Conservation (phyloP, 768 basidiomycete genomes). For the Megacollybia marginata region DNA sequence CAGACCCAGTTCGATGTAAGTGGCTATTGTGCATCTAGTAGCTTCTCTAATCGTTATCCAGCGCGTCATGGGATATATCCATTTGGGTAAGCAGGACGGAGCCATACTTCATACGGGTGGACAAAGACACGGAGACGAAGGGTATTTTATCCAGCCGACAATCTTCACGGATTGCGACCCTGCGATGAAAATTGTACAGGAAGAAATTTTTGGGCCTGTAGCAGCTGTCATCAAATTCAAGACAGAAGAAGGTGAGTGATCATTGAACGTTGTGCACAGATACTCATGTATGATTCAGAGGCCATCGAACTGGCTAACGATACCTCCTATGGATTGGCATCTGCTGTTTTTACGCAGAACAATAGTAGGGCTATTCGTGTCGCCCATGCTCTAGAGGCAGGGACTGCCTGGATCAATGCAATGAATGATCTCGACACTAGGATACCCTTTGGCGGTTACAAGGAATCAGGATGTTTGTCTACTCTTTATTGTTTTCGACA, state of each 20-base stretch:
- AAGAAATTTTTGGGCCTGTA: conserved; percentile 66
- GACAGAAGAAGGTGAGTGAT: conserved; percentile 26
- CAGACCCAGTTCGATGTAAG: conserved; percentile 39
- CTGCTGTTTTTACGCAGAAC: conserved; percentile 42
- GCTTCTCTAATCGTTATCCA: conserved; percentile 8
- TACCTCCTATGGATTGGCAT: conserved; percentile 44
- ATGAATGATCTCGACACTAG: not conserved
- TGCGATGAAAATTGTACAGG: conserved; percentile 50
- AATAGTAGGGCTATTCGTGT: conserved; percentile 36
- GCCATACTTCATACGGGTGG: conserved; percentile 55
- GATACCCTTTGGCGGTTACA: conserved; percentile 28
- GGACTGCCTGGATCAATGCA: conserved; percentile 46
- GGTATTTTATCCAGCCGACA: conserved; percentile 58
- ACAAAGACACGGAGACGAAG: conserved; percentile 40
- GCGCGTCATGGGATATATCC: conserved; percentile 58
- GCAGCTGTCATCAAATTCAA: conserved; percentile 56
- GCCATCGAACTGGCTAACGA: conserved; percentile 38
- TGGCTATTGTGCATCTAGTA: conserved; percentile 8
- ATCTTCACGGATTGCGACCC: conserved; percentile 49
- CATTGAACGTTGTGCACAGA: not conserved
- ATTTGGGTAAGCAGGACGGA: conserved; percentile 50
- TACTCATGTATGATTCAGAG: conserved; percentile 8
- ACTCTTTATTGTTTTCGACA: conserved; percentile 59
- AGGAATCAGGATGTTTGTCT: conserved; percentile 32
- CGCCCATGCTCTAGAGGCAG: conserved; percentile 57